Base-by-base conservation (phyloP, 257 asterid species). In the Jacaranda copaia region DNA sequence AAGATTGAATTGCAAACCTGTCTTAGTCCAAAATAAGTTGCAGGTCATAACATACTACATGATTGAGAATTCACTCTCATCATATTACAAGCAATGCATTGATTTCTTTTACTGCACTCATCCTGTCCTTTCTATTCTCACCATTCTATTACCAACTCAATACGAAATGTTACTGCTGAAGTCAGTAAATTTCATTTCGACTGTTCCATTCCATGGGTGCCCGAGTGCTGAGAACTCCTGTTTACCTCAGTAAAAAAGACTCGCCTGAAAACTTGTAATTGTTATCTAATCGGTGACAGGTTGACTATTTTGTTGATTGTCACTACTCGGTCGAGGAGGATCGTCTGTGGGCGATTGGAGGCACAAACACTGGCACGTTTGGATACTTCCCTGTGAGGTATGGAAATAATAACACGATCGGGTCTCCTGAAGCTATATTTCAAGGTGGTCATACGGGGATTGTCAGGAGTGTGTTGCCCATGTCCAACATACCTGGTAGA, bases 251-350 rank as follows among this genome's bases (percentile, higher is more conserved):
- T 40, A 36, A 10, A 45, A 1, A 45, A 25, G 32, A 25, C 32
- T 25, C 7, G 51, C 42, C 25, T 48, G 20, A 4, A 56, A 72
- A n/a, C n/a, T 8, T 6, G 45, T 78, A 35, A 36, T 56, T 10
- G 39, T 40, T 35, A 12, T 35, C 11, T 6, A 38, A 55, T 53
- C 43, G 75, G 8, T 48, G 55, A 65, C 83, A 93, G 99, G 93
- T 96, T 51, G 98, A 93, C 74, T 93, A 96, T 83, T 93, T 96
- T 74, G 83, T 90, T 63, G 94, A 93, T 73, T 96, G 98, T 81
- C 90, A 89, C 84, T 96, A 93, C 80, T 96, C 97, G 40, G 61
- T 38, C 2, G 97, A 93, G 85, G 93, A 88, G 35, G 92, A 90
- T 61, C 76, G 80, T 12, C 80, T 95, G n/a, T 91, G 96, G 97